A percentile compares a stretch with the other conserved stretches of the same genome.
Evolutionary conservation across 768 basidiomycete species (phyloP).

Genomic region (Tricholoma flavovirens): DNA sequence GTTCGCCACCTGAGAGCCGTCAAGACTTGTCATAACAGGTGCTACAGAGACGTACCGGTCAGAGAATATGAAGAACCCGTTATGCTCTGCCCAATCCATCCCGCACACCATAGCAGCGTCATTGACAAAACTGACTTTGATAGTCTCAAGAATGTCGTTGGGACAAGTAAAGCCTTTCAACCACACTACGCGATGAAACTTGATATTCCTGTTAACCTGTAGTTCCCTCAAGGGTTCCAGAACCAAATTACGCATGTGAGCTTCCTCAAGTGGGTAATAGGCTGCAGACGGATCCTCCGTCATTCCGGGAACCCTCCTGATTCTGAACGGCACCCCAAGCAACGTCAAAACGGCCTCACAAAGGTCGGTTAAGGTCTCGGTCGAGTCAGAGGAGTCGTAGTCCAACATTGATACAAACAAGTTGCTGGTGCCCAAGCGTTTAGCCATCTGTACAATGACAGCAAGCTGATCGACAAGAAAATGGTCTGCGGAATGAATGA

Average conservation of each 20-base stretch:
- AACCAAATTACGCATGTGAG: slow-evolving; percentile 87
- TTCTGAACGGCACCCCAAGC: slow-evolving; percentile 89
- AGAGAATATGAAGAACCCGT: slow-evolving; percentile 96
- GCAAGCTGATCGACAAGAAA: slow-evolving; percentile 98
- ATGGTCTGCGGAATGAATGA: slow-evolving; percentile 97
- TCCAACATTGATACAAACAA: slow-evolving; percentile 98
- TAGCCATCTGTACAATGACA: slow-evolving; percentile 93
- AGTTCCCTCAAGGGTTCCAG: slow-evolving; percentile 89
- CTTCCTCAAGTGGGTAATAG: slow-evolving; percentile 96
- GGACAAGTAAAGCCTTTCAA: slow-evolving; percentile 99
- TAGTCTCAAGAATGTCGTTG: slow-evolving; percentile 93
- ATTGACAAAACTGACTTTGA: slow-evolving; percentile 85
- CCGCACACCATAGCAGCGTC: slow-evolving; percentile 98
- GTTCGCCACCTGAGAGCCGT: slow-evolving; percentile 76
- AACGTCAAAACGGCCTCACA: slow-evolving; percentile 94
- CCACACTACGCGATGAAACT: slow-evolving; percentile 92
- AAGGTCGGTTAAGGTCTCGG: slow-evolving; percentile 88
- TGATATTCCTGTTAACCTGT: slow-evolving; percentile 64
- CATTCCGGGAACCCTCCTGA: slow-evolving; percentile 89
- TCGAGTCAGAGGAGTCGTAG: slow-evolving; percentile 92
- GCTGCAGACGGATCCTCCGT: slow-evolving; percentile 81
- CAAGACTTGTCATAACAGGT: not conserved
- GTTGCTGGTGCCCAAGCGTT: slow-evolving; percentile 81
- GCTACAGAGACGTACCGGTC: slow-evolving; percentile 59
- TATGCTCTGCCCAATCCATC: slow-evolving; percentile 99